Base-by-base conservation (phyloP, 345 rosid species). In the Geranium rotundifolium region DNA sequence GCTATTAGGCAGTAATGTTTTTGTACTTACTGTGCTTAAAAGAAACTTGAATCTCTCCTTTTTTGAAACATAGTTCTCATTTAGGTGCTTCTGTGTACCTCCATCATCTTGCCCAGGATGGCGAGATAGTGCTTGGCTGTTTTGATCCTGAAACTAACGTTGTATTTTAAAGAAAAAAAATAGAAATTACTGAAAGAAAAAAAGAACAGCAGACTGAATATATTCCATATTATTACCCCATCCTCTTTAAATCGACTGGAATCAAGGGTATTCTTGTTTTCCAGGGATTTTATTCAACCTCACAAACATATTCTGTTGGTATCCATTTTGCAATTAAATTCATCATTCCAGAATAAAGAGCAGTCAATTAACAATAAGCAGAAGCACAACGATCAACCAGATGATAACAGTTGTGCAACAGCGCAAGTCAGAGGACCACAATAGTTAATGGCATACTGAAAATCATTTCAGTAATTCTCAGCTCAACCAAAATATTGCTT, bases 31-130 rank as follows among this genome's bases (percentile, higher is more conserved):
- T 4, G 88, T 82, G 72, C 73, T 82, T 29, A 85, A 69, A 58
- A 91, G 90, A 80, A 88, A 81, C 4, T 77, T 74, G 64, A 80
- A 77, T 73, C 75, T 86, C 65, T 83, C 97, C 66, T 77, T 86
- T 78, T 81, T 83, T 19, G 96, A 78, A 73, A 91, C 79, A 76
- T 83, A 82, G 71, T 82, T 78, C 60, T 91, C 95, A 20, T 78
- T 73, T 58, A 61, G 83, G 66, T 69, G 73, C 62, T 60, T 75
- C 63, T 49, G 76, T 50, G 65, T 31, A 55, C 67, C 66, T 64
- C 64, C 76, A 63, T 63, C 63, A 54, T 72, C 69, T 63, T 29
- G 67, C 58, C 66, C 75, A 46, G 52, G 16, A 46, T 46, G 52
- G 52, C 15, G 52, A 46, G 52, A 46, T 14, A 46, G 12, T 7